These are phyloP conservation scores for Panicum miliaceum DNA, from an alignment of 176 grass and related monocot species.

Conservation along the genomic window DNA sequence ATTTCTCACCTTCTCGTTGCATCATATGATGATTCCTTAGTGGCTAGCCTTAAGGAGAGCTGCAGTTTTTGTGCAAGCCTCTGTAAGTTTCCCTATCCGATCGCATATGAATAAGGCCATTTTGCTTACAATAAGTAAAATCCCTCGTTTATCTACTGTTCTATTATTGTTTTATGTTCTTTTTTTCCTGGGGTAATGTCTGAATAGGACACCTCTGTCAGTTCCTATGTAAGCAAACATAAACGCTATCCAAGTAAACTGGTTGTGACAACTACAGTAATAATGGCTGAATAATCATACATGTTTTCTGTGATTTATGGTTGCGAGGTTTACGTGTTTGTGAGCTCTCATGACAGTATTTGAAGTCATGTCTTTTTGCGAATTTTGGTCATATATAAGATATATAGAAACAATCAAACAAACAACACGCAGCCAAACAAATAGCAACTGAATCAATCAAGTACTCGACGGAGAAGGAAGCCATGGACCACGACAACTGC, in stretches of 20 bases:
- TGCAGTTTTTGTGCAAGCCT: slow-evolving; percentile 75
- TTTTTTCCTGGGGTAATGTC: not conserved
- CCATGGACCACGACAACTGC: too few relatives aligned
- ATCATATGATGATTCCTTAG: slow-evolving; percentile 43
- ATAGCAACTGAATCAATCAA: too few relatives aligned
- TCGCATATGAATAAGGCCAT: slow-evolving; percentile 42
- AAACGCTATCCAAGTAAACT: not conserved
- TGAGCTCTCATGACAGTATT: not conserved
- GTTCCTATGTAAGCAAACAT: not conserved
- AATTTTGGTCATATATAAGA: too few relatives aligned
- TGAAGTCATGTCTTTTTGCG: too few relatives aligned
- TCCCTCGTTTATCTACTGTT: not conserved
- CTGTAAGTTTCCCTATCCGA: slow-evolving; percentile 44
- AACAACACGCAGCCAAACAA: too few relatives aligned
- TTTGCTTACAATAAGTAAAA: slow-evolving; percentile 11
- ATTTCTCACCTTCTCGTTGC: not conserved
- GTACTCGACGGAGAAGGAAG: too few relatives aligned
- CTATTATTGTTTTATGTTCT: not conserved
- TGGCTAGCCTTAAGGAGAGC: slow-evolving; percentile 58
- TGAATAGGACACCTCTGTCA: not conserved
- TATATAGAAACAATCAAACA: too few relatives aligned
- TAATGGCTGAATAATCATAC: not conserved
- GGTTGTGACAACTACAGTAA: not conserved
- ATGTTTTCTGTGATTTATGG: not conserved
- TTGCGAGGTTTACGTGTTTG: not conserved